Evolutionary conservation across 164 flowering plant genomes (phyloP).

Genomic region (Vitis vinifera): ASM3070453v1 NC_081822.1:22293001-22293500

Average conservation of each 20-base stretch:
- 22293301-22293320: no score
- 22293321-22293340: no score
- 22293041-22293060: neutral
- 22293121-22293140: no score
- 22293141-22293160: neutral
- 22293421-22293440: neutral
- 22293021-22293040: neutral
- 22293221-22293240: slow-evolving; percentile 28
- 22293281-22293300: slow-evolving; percentile 23
- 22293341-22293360: no score
- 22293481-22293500: no score
- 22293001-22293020: slow-evolving; percentile 23
- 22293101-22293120: no score
- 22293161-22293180: no score
- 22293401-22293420: neutral
- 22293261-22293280: slow-evolving; percentile 13
- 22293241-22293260: slow-evolving; percentile 21
- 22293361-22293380: no score
- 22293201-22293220: neutral
- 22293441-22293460: neutral
- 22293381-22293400: neutral
- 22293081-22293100: neutral
- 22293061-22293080: no score
- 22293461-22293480: no score
- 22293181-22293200: neutral